Evolutionary conservation across 2,329 filamentous ascomycete species (phyloP).

Genomic region (Hypoxylon sp.): DNA sequence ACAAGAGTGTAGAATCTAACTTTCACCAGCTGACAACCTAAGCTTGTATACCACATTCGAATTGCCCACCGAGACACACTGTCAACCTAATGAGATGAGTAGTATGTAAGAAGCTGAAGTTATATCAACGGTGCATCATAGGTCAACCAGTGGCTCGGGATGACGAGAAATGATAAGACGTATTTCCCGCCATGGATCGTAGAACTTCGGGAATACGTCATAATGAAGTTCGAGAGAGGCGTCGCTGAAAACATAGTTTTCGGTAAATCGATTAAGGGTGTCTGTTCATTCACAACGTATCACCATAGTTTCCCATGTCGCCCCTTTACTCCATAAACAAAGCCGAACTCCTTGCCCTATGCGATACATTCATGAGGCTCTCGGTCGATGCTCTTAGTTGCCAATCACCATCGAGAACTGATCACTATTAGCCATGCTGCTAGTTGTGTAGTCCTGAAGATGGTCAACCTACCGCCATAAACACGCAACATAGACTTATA

Average conservation of each 20-base stretch:
- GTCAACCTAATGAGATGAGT: background rate
- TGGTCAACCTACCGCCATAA: constrained; percentile 84
- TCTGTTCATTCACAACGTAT: constrained; percentile 1
- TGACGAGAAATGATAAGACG: constrained; percentile 10
- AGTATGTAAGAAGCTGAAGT: background rate
- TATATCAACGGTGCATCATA: background rate
- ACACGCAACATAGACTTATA: constrained; percentile 90
- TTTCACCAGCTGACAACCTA: background rate
- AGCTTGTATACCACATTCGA: constrained; percentile 4
- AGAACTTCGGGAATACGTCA: constrained; percentile 1
- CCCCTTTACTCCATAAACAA: constrained; percentile 31
- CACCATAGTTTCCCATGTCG: background rate
- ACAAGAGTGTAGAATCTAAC: background rate
- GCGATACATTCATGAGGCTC: constrained; percentile 15
- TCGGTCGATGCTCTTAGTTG: constrained; percentile 43
- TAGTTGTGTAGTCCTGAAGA: background rate
- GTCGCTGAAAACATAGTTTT: constrained; percentile 8
- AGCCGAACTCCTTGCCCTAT: constrained; percentile 43
- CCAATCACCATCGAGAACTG: constrained; percentile 54
- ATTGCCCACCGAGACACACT: background rate
- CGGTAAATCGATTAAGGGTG: constrained; percentile 2
- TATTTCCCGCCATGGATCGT: constrained; percentile 4
- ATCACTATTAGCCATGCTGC: constrained; percentile 23
- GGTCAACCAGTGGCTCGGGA: background rate
- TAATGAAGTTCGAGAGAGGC: background rate